Conservation (phyloP, 257 asterid species). For the Capsicum pubescens region DNA sequence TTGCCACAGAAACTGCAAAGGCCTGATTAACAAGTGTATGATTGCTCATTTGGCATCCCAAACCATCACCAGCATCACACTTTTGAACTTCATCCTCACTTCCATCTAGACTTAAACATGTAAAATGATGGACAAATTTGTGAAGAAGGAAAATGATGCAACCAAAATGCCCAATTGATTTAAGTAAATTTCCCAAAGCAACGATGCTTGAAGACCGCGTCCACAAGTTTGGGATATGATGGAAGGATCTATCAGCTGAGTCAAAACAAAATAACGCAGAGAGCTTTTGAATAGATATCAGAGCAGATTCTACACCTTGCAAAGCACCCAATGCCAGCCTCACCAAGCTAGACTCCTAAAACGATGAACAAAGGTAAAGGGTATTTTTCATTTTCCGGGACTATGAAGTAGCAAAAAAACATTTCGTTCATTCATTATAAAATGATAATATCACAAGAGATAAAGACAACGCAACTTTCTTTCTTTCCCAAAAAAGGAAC, state of each 20-base stretch:
- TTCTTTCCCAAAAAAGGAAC: conserved; percentile 9
- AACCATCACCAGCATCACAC: conserved; percentile 40
- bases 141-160: conserved; percentile 71
- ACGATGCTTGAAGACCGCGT: conserved; percentile 75
- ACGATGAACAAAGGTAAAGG: background rate
- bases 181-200: conserved; percentile 78
- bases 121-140: conserved; percentile 68
- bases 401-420: background rate
- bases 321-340: conserved; percentile 87
- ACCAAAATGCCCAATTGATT: conserved; percentile 81
- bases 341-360: conserved; percentile 90
- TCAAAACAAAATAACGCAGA: conserved; percentile 62
- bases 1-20: conserved; percentile 86
- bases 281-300: conserved; percentile 65
- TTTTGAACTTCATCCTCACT: conserved; percentile 38
- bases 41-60: conserved; percentile 34
- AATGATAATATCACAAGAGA: conserved; percentile 6
- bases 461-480: background rate
- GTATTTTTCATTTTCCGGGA: background rate
- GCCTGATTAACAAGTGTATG: conserved; percentile 83
- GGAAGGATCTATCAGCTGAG: conserved; percentile 85
- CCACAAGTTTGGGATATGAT: conserved; percentile 80
- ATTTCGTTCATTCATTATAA: conserved; percentile 10
- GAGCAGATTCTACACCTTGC: conserved; percentile 85
- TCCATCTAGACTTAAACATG: conserved; percentile 49